A percentile compares a stretch with the other conserved stretches of the same genome.
Evolutionary conservation across 768 basidiomycete genomes (phyloP).

Genomic region (Psilocybe sp.): DNA sequence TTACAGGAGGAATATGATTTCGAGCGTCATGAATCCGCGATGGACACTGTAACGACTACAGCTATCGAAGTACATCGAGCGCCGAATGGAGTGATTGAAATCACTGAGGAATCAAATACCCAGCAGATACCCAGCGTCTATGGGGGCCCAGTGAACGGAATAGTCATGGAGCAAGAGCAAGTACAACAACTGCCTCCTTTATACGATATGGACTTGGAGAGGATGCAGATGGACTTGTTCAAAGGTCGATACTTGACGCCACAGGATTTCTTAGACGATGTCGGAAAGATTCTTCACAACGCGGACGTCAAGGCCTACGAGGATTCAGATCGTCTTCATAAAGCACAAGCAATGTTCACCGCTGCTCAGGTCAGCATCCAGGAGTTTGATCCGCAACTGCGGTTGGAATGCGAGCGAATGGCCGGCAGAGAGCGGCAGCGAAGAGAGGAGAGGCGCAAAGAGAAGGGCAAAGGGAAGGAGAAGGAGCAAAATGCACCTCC

Average conservation of each 20-base stretch:
- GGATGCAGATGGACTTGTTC: conserved; percentile 84
- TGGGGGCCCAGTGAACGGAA: conserved; percentile 31
- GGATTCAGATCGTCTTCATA: conserved; percentile 74
- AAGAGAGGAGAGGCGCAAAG: conserved; percentile 53
- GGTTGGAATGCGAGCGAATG: conserved; percentile 86
- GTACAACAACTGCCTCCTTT: conserved; percentile 46
- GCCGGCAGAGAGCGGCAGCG: conserved; percentile 71
- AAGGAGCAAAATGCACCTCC: conserved; percentile 36
- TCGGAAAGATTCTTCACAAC: conserved; percentile 79
- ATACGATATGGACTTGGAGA: conserved; percentile 89
- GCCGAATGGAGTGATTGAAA: conserved; percentile 43
- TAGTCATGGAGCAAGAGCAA: conserved; percentile 31
- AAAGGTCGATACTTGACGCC: conserved; percentile 84
- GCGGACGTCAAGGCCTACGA: conserved; percentile 52
- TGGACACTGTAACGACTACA: conserved; percentile 22
- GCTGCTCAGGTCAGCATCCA: conserved; percentile 83
- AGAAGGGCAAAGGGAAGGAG: conserved; percentile 39
- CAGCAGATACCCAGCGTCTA: conserved; percentile 31
- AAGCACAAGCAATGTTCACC: conserved; percentile 87
- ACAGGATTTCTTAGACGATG: conserved; percentile 81
- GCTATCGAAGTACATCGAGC: conserved; percentile 24
- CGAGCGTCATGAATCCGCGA: conserved; percentile 24
- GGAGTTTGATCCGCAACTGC: conserved; percentile 79
- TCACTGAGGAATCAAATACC: conserved; percentile 34
- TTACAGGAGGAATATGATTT: conserved; percentile 74